These are phyloP conservation scores for Ceratobasidium sp. DNA, from an alignment of 1,284 basidiomycete species.

Conservation along the genomic window DNA sequence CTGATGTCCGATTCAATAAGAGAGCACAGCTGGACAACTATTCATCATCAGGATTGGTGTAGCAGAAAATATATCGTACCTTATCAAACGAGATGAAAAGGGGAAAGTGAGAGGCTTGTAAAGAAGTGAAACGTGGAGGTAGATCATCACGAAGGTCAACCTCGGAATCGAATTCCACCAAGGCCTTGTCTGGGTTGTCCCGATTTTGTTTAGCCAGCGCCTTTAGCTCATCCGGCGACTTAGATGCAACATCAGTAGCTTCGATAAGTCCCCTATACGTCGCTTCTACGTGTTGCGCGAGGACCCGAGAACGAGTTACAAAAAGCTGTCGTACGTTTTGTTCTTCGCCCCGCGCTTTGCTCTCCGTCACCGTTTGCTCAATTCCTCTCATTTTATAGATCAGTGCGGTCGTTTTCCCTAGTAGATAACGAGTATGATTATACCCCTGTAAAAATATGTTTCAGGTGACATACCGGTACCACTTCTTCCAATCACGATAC, in stretches of 20 bases:
- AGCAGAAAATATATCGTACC: not conserved
- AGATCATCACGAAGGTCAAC: constrained; percentile 20
- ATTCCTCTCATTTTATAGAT: constrained; percentile 15
- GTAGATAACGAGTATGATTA: not conserved
- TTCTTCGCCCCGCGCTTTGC: not conserved
- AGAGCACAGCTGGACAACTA: constrained; percentile 13
- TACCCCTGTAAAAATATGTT: too few species aligned
- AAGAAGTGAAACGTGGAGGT: constrained; percentile 15
- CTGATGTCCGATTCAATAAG: constrained; percentile 38
- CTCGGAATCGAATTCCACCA: constrained; percentile 28
- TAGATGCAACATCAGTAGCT: constrained; percentile 9
- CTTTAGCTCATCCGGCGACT: constrained; percentile 5
- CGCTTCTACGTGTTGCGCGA: constrained; percentile 23
- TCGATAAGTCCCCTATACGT: constrained; percentile 19
- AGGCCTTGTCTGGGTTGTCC: constrained; percentile 2
- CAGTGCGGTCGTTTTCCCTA: constrained; percentile 22
- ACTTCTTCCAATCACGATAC: constrained; percentile 21
- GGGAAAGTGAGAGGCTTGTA: constrained; percentile 27
- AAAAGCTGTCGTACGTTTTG: not conserved
- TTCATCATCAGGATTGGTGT: too few species aligned
- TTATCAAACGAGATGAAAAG: constrained; percentile 35
- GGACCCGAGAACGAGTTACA: constrained; percentile 8
- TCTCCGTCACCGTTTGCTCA: constrained; percentile 19
- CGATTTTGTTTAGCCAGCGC: constrained; percentile 10
- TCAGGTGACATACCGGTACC: not conserved